phyloP scores from a whole-genome alignment of 2,329 filamentous ascomycete species.

The Hypoxylon sp. region DNA sequence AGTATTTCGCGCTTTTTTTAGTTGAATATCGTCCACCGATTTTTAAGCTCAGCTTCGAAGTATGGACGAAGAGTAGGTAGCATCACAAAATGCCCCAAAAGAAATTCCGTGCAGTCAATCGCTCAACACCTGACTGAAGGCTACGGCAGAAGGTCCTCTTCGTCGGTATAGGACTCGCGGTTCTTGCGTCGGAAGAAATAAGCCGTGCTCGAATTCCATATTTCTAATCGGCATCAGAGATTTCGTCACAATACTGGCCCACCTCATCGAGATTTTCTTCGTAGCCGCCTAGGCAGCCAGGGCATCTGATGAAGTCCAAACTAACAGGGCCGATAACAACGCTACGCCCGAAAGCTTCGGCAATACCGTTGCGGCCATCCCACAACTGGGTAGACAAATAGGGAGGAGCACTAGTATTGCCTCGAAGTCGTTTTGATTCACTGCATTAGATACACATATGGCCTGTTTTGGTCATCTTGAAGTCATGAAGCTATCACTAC shows the following conservation, averaged over 20 bases:
- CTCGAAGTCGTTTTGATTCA: not conserved
- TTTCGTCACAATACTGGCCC: slow-evolving; percentile 1
- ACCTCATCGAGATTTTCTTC: not conserved
- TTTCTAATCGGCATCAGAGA: slow-evolving; percentile 10
- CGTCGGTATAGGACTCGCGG: slow-evolving; percentile 16
- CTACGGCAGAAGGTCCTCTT: slow-evolving; percentile 14
- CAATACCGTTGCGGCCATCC: not conserved
- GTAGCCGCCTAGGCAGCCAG: not conserved
- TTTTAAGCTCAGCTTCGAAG: not conserved
- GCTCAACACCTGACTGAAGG: not conserved
- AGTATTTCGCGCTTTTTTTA: slow-evolving; percentile 4
- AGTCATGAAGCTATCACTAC: not conserved
- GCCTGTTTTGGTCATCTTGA: not conserved
- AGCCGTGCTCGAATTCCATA: not conserved
- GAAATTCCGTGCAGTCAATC: not conserved
- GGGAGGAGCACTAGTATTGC: not conserved
- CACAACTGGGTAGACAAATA: not conserved
- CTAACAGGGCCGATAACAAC: slow-evolving; percentile 14
- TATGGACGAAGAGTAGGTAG: not conserved
- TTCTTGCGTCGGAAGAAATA: slow-evolving; percentile 16
- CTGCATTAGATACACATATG: too few relatives aligned
- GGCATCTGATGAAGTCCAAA: not conserved
- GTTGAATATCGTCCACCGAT: not conserved
- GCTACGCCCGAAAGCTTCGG: not conserved
- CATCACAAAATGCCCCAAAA: not conserved